Conservation (phyloP, 2,329 filamentous ascomycete genomes). For the Claviceps arundinis region DNA sequence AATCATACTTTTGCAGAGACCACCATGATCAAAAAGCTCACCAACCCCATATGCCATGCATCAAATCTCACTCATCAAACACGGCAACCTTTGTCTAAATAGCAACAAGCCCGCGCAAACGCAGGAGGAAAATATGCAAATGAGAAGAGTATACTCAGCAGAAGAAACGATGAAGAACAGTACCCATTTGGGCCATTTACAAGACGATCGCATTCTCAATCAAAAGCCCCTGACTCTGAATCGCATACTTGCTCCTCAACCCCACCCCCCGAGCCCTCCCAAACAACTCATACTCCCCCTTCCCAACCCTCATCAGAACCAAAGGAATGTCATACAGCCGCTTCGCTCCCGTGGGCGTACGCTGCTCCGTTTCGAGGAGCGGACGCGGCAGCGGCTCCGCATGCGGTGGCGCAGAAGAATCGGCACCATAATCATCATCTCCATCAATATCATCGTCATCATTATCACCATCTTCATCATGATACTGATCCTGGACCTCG, state of each 20-base stretch:
- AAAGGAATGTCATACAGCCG: slow-evolving; percentile 64
- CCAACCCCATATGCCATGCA: no score
- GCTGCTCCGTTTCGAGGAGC: slow-evolving; percentile 61
- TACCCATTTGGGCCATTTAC: slow-evolving; percentile 6
- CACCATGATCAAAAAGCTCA: no score
- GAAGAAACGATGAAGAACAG: background rate
- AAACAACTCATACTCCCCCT: slow-evolving; percentile 47
- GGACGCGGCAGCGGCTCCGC: slow-evolving; percentile 38
- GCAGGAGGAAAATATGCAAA: no score
- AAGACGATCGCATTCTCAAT: slow-evolving; percentile 67
- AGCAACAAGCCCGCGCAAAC: no score
- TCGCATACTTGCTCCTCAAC: slow-evolving; percentile 62
- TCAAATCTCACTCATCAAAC: no score
- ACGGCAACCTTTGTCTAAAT: no score
- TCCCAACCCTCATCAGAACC: slow-evolving; percentile 67
- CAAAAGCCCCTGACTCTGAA: slow-evolving; percentile 66
- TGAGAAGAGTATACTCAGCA: background rate
- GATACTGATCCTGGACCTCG: slow-evolving; percentile 13
- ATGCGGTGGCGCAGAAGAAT: background rate
- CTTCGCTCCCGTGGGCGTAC: slow-evolving; percentile 54
- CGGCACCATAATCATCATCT: slow-evolving; percentile 11
- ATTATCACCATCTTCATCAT: no score
- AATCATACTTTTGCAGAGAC: no score
- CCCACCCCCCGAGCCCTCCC: slow-evolving; percentile 53
- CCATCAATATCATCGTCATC: no score